Conservation (phyloP, 2,329 filamentous ascomycete species). For the Aspergillus udagawae region DNA sequence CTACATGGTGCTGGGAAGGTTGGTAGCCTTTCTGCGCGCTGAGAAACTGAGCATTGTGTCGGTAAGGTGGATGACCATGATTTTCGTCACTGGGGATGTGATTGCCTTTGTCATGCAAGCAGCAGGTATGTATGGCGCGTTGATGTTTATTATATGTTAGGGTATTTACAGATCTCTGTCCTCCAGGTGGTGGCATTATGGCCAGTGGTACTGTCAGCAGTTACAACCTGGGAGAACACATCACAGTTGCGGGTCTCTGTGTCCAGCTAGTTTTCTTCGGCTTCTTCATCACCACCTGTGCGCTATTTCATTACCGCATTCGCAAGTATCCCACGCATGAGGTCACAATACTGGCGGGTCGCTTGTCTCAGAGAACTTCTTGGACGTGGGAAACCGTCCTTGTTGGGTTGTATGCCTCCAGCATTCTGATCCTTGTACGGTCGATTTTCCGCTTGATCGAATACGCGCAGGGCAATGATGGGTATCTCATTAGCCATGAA, state of each 20-base stretch:
- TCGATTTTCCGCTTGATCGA: slow-evolving; percentile 30
- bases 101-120: slow-evolving; percentile 31
- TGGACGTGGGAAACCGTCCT: slow-evolving; percentile 1
- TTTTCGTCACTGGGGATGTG: slow-evolving; percentile 33
- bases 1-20: slow-evolving; percentile 38
- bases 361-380: slow-evolving; percentile 7
- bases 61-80: slow-evolving; percentile 33
- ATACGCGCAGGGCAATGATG: slow-evolving; percentile 24
- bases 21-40: slow-evolving; percentile 28
- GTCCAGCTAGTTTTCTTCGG: slow-evolving; percentile 57
- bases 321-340: slow-evolving; percentile 22
- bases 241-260: slow-evolving; percentile 55
- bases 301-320: slow-evolving; percentile 49
- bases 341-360: background rate
- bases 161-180: background rate
- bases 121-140: slow-evolving; percentile 15
- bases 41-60: slow-evolving; percentile 29
- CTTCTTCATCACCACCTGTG: slow-evolving; percentile 50
- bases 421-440: slow-evolving; percentile 25
- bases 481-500: slow-evolving; percentile 24
- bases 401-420: slow-evolving; percentile 18
- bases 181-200: slow-evolving; percentile 17
- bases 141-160: too few relatives aligned
- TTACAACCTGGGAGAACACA: slow-evolving; percentile 16
- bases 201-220: slow-evolving; percentile 6